Percentiles rank a stretch among this genome's conserved stretches.
These are phyloP conservation scores for Solanum pinnatisectum DNA, from an alignment of 257 asterid genomes.

Conservation along the genomic window DNA sequence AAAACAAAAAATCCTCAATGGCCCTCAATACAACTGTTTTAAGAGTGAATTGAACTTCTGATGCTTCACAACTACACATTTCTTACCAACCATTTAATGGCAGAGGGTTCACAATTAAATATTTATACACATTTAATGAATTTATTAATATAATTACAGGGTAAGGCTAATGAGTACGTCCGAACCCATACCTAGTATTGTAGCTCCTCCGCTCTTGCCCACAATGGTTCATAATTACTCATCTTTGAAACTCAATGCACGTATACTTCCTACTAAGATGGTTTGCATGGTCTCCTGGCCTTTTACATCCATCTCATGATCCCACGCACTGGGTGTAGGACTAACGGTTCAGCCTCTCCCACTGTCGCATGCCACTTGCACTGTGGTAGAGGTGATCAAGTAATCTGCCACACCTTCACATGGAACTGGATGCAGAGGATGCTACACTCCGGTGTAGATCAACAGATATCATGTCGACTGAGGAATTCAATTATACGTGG, in stretches of 20 bases:
- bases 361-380: not conserved
- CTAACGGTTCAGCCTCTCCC: not conserved
- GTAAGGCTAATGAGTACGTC: not conserved
- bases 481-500: conserved; percentile 68
- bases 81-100: not conserved
- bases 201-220: not conserved
- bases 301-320: not conserved
- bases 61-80: not conserved
- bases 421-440: not conserved
- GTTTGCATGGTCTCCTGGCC: not conserved
- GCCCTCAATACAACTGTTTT: not conserved
- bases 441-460: not conserved
- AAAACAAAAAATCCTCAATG: not conserved
- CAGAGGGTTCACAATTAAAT: not conserved
- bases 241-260: not conserved
- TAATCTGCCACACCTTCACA: not conserved
- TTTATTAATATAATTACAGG: not conserved
- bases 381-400: not conserved
- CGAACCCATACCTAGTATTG: not conserved
- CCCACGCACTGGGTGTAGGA: not conserved
- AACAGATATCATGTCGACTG: conserved; percentile 31
- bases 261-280: not conserved
- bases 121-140: not conserved
- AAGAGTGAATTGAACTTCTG: not conserved
- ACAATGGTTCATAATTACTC: not conserved